Evolutionary conservation across 116 monocot genomes (phyloP).

Genomic region (Phalaenopsis hybrid): DNA sequence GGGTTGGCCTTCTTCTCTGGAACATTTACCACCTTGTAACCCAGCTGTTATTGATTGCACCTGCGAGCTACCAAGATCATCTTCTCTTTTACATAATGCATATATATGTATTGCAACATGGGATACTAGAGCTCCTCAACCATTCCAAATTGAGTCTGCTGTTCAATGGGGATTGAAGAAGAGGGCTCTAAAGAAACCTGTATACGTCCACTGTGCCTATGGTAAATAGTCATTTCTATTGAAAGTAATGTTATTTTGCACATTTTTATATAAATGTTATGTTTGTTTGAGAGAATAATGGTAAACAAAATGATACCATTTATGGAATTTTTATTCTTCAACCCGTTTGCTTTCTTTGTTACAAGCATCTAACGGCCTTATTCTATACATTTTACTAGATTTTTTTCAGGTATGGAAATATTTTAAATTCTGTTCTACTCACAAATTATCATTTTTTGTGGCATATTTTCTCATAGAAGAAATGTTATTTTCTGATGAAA

Average conservation of each 20-base stretch:
- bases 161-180: conserved; percentile 73
- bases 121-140: conserved; percentile 73
- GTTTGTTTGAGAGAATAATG: background rate
- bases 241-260: background rate
- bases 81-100: conserved; percentile 26
- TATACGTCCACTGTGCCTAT: conserved; percentile 79
- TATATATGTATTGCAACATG: conserved; percentile 76
- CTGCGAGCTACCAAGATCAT: conserved; percentile 70
- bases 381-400: background rate
- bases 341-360: background rate
- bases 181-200: conserved; percentile 54
- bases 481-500: background rate
- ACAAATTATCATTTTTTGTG: background rate
- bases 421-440: background rate
- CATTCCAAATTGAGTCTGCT: conserved; percentile 69
- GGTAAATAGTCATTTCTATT: conserved; percentile 32
- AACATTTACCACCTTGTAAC: conserved; percentile 65
- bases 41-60: conserved; percentile 90
- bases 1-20: conserved; percentile 60
- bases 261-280: background rate
- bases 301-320: background rate
- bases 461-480: background rate
- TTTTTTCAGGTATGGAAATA: background rate
- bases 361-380: background rate
- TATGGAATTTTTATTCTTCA: background rate